A percentile compares a stretch with the other conserved stretches of the same genome.
Evolutionary conservation across 2,329 filamentous ascomycete species (phyloP).

Genomic region (Podosphaera xanthii): DNA sequence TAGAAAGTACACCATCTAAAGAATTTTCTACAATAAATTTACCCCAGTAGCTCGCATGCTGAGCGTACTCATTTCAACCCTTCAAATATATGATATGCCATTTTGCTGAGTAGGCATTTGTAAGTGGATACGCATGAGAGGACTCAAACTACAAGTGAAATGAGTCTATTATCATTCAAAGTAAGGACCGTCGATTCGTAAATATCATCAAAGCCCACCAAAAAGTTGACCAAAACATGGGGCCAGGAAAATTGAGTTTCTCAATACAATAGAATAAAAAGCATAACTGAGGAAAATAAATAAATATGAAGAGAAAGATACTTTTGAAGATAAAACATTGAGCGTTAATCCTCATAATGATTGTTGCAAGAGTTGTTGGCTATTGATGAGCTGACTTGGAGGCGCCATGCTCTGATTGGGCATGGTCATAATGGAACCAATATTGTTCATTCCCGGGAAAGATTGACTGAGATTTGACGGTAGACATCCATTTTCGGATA

Average conservation of each 20-base stretch:
- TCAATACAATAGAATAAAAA: neutral
- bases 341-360: conserved; percentile 9
- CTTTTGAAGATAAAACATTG: neutral
- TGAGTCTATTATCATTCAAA: neutral
- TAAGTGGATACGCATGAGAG: neutral
- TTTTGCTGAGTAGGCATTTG: neutral
- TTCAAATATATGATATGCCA: neutral
- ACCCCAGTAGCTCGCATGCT: neutral
- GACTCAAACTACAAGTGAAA: neutral
- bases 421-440: conserved; percentile 13
- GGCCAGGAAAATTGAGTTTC: neutral
- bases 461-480: conserved; percentile 11
- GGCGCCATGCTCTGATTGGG: conserved; percentile 15
- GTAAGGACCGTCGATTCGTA: neutral
- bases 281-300: neutral
- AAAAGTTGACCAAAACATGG: neutral
- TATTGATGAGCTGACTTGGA: conserved; percentile 17
- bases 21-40: neutral
- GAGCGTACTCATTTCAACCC: neutral
- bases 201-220: neutral
- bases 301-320: neutral
- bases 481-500: conserved; percentile 43
- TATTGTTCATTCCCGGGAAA: conserved; percentile 9
- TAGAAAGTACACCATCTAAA: neutral
- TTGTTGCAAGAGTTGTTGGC: conserved; percentile 18